A percentile compares a stretch with the other conserved stretches of the same genome.
Evolutionary conservation across 2,329 filamentous ascomycete species (phyloP).

Genomic region (Fusarium stilboides): DNA sequence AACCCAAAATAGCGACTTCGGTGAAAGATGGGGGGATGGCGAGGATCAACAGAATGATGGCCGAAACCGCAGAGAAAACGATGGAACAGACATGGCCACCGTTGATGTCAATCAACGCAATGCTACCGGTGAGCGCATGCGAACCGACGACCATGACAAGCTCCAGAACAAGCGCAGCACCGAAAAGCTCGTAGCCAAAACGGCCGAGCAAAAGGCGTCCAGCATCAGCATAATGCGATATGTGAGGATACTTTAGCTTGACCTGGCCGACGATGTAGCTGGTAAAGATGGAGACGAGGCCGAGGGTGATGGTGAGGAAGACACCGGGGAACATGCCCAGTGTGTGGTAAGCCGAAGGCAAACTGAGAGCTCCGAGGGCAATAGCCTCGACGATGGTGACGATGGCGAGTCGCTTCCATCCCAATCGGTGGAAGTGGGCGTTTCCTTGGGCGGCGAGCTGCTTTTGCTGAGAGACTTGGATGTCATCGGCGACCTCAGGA

Average conservation of each 20-base stretch:
- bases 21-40: constrained; percentile 65
- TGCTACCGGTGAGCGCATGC: constrained; percentile 79
- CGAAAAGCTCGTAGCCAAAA: constrained; percentile 73
- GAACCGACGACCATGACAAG: constrained; percentile 79
- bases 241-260: constrained; percentile 67
- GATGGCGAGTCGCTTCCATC: constrained; percentile 42
- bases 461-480: constrained; percentile 41
- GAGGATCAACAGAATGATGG: constrained; percentile 61
- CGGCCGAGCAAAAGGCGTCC: constrained; percentile 73
- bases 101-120: constrained; percentile 77
- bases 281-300: constrained; percentile 64
- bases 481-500: constrained; percentile 24
- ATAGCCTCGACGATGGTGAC: constrained; percentile 43
- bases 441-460: constrained; percentile 38
- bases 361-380: constrained; percentile 52
- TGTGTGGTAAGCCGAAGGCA: constrained; percentile 66
- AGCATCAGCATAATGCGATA: constrained; percentile 55
- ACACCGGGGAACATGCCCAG: constrained; percentile 68
- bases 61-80: constrained; percentile 61
- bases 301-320: constrained; percentile 59
- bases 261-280: constrained; percentile 64
- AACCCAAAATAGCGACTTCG: constrained; percentile 43
- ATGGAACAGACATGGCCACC: constrained; percentile 60
- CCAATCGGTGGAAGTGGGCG: constrained; percentile 41
- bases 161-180: constrained; percentile 74